phyloP scores from a whole-genome alignment of 164 flowering plant species.

The Macadamia tetraphylla region DNA sequence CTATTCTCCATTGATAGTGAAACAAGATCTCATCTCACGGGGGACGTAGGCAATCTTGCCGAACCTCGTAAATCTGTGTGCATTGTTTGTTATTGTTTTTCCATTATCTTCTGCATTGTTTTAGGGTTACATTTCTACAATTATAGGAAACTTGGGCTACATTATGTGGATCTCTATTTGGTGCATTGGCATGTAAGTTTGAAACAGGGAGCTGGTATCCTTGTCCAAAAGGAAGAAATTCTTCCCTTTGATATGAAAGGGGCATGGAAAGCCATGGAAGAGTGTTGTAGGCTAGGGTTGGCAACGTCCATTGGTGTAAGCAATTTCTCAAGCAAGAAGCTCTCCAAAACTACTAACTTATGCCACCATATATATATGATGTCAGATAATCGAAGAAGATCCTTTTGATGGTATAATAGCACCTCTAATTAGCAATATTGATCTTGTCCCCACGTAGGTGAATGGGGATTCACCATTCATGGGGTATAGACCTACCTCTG shows the following conservation, averaged over 20 bases:
- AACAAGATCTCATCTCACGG: too few relatives aligned
- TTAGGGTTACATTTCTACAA: background rate
- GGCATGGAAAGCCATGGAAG: conserved; percentile 34
- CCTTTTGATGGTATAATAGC: too few relatives aligned
- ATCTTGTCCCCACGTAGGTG: too few relatives aligned
- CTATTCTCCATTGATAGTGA: too few relatives aligned
- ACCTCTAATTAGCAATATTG: too few relatives aligned
- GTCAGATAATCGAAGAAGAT: too few relatives aligned
- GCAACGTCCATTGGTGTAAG: conserved; percentile 29
- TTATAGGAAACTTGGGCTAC: conserved; percentile 18
- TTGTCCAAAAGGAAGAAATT: conserved; percentile 1
- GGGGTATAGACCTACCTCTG: too few relatives aligned
- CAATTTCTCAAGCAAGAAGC: conserved; percentile 20
- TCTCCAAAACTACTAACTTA: conserved; percentile 2
- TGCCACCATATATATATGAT: background rate
- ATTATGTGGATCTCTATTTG: conserved; percentile 28
- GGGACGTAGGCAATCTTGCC: too few relatives aligned
- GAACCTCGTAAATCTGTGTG: too few relatives aligned
- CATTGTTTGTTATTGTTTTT: too few relatives aligned
- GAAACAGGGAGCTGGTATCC: conserved; percentile 2
- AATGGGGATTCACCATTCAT: too few relatives aligned
- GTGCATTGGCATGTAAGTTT: conserved; percentile 24
- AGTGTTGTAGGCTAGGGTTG: conserved; percentile 22
- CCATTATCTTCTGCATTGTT: background rate
- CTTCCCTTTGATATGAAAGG: conserved; percentile 19